A percentile compares a stretch with the other conserved stretches of the same genome.
Conservation (phyloP, 2,329 filamentous ascomycete genomes). For the Remersonia thermophila region DNA sequence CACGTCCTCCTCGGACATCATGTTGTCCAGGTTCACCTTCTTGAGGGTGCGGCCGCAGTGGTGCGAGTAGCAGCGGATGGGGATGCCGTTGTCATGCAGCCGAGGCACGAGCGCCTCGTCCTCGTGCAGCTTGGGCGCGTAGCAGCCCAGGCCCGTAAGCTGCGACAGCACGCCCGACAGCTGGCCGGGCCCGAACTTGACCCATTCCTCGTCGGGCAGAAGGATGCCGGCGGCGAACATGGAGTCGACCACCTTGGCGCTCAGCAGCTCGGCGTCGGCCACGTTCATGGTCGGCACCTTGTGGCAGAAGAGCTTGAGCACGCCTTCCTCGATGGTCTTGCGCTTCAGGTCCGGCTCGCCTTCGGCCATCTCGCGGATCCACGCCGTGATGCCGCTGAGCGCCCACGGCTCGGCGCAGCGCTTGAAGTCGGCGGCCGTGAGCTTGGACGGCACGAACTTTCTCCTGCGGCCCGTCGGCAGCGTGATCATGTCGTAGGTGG, state of each 20-base stretch:
- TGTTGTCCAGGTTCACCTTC: constrained; percentile 77
- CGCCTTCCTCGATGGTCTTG: constrained; percentile 72
- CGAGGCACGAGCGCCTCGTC: constrained; percentile 49
- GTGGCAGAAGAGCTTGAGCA: constrained; percentile 79
- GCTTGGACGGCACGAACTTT: constrained; percentile 75
- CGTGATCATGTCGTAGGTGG: constrained; percentile 71
- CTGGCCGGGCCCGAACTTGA: constrained; percentile 71
- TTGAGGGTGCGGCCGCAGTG: constrained; percentile 90
- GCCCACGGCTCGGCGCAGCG: constrained; percentile 88
- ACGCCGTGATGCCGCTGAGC: constrained; percentile 71
- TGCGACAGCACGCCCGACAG: constrained; percentile 90
- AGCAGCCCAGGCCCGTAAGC: constrained; percentile 82
- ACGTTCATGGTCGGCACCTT: constrained; percentile 99
- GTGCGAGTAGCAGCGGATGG: constrained; percentile 79
- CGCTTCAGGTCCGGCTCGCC: constrained; percentile 80
- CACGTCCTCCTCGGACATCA: constrained; percentile 54
- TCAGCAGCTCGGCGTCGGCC: constrained; percentile 83
- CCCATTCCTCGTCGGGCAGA: constrained; percentile 89
- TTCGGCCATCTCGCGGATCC: constrained; percentile 82
- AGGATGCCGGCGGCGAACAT: constrained; percentile 73
- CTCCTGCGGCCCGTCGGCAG: constrained; percentile 67
- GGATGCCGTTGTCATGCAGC: constrained; percentile 57
- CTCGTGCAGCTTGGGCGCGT: constrained; percentile 72
- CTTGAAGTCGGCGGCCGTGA: constrained; percentile 68
- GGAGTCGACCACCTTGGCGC: constrained; percentile 60